Conservation (phyloP, 2,329 filamentous ascomycete genomes). For the Trichoderma koningii region DNA sequence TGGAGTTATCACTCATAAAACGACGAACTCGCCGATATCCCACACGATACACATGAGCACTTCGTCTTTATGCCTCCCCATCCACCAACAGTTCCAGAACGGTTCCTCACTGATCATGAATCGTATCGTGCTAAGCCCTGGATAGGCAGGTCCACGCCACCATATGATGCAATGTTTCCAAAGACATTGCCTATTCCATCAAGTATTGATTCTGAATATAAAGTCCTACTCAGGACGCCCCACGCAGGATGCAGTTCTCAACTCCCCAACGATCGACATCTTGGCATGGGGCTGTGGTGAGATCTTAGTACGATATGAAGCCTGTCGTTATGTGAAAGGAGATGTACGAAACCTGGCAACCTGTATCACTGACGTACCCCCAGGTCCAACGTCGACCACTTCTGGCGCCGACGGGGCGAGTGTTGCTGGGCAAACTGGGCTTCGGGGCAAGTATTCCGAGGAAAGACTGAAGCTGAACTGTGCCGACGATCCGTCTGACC, state of each 20-base stretch:
- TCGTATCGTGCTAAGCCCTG: not conserved
- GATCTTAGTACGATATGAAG: not conserved
- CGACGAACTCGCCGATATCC: too few species aligned
- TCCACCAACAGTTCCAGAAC: not conserved
- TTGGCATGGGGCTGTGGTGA: not conserved
- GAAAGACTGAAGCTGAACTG: not conserved
- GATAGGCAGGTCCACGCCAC: not conserved
- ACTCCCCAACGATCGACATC: not conserved
- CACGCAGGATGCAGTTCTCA: not conserved
- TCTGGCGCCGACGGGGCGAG: not conserved
- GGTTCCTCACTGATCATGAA: not conserved
- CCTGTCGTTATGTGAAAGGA: not conserved
- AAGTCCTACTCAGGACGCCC: not conserved
- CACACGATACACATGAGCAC: too few species aligned
- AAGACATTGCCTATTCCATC: not conserved
- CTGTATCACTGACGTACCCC: not conserved
- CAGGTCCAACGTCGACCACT: too few species aligned
- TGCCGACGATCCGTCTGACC: constrained; percentile 8
- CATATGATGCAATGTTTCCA: not conserved
- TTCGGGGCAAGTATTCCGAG: not conserved
- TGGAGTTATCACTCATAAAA: too few species aligned
- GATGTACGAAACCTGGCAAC: not conserved
- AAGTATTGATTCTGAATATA: not conserved
- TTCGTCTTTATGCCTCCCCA: not conserved
- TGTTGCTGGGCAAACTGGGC: not conserved